Percentiles rank a stretch among this genome's conserved stretches.
Evolutionary conservation across 2,329 filamentous ascomycete genomes (phyloP).

Genomic region (Cryphonectria parasitica): DNA sequence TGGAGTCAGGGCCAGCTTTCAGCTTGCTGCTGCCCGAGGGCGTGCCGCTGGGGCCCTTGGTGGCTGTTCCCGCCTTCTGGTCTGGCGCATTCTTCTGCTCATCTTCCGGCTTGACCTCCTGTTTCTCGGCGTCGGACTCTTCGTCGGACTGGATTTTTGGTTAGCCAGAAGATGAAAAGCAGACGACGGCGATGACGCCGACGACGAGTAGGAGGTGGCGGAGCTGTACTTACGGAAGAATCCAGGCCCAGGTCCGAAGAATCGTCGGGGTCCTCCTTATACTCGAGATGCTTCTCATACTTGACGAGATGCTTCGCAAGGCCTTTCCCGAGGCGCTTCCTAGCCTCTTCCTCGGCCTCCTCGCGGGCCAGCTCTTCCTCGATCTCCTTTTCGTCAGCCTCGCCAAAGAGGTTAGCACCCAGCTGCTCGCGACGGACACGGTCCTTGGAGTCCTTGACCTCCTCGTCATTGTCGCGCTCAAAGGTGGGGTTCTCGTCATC

Average conservation of each 20-base stretch:
- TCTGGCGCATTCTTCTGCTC: constrained; percentile 52
- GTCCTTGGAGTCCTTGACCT: constrained; percentile 71
- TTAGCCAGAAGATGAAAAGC: constrained; percentile 23
- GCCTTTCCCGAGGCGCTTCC: constrained; percentile 74
- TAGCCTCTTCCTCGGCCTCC: constrained; percentile 68
- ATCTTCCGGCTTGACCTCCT: constrained; percentile 56
- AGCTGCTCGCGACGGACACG: constrained; percentile 80
- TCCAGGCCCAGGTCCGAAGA: constrained; percentile 43
- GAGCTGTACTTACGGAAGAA: constrained; percentile 37
- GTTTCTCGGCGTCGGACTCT: constrained; percentile 56
- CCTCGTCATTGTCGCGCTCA: constrained; percentile 81
- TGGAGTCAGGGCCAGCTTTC: constrained; percentile 49
- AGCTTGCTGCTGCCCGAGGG: constrained; percentile 49
- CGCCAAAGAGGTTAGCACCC: constrained; percentile 81
- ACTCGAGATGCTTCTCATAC: constrained; percentile 84
- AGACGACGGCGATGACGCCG: too few species aligned
- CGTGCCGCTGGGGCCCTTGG: constrained; percentile 69
- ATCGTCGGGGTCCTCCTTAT: constrained; percentile 66
- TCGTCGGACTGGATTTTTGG: constrained; percentile 51
- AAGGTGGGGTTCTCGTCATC: constrained; percentile 80
- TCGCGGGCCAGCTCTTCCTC: constrained; percentile 75
- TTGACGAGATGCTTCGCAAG: constrained; percentile 81
- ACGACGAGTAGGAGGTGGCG: too few species aligned
- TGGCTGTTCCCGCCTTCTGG: constrained; percentile 55
- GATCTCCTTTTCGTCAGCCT: constrained; percentile 70